These are phyloP conservation scores for Begonia loranthoides DNA, from an alignment of 306 rosid genomes.

Conservation along the genomic window DNA sequence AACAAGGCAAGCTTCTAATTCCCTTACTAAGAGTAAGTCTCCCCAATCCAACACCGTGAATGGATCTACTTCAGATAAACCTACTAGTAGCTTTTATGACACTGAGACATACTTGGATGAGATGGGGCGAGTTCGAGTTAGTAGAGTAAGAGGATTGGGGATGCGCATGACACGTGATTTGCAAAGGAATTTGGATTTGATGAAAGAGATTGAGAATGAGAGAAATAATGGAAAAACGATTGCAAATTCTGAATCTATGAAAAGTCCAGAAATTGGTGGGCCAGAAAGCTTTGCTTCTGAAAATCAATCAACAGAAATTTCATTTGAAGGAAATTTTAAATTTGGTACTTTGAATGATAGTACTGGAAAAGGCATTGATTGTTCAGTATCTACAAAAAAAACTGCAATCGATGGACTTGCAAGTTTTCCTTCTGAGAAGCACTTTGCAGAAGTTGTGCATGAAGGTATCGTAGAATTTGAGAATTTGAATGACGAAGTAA, in stretches of 20 bases:
- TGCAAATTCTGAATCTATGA: constrained; percentile 13
- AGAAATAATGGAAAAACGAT: constrained; percentile 18
- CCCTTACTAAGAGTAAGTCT: constrained; percentile 15
- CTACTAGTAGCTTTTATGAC: constrained; percentile 43
- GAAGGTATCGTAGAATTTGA: constrained; percentile 20
- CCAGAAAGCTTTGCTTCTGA: constrained; percentile 24
- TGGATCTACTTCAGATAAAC: constrained; percentile 21
- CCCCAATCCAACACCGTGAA: constrained; percentile 23
- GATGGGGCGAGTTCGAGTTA: constrained; percentile 67
- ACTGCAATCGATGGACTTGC: constrained; percentile 14
- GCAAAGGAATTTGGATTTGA: constrained; percentile 89
- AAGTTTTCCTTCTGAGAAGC: constrained; percentile 24
- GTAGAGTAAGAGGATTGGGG: constrained; percentile 91
- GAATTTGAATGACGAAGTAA: constrained; percentile 22
- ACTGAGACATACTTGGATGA: constrained; percentile 74
- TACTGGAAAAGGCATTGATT: constrained; percentile 14
- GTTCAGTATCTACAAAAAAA: constrained; percentile 12
- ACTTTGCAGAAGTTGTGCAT: constrained; percentile 13
- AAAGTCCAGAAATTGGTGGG: constrained; percentile 14
- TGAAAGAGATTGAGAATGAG: constrained; percentile 78
- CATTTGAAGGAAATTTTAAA: constrained; percentile 18
- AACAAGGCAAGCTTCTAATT: constrained; percentile 20
- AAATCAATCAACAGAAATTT: constrained; percentile 15
- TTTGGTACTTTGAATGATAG: constrained; percentile 20
- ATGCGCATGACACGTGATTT: constrained; percentile 89